Percentiles rank a stretch among this genome's conserved stretches.
Evolutionary conservation across 768 basidiomycete genomes (phyloP).

Genomic region (Cantharellus cinnabarinus): DNA sequence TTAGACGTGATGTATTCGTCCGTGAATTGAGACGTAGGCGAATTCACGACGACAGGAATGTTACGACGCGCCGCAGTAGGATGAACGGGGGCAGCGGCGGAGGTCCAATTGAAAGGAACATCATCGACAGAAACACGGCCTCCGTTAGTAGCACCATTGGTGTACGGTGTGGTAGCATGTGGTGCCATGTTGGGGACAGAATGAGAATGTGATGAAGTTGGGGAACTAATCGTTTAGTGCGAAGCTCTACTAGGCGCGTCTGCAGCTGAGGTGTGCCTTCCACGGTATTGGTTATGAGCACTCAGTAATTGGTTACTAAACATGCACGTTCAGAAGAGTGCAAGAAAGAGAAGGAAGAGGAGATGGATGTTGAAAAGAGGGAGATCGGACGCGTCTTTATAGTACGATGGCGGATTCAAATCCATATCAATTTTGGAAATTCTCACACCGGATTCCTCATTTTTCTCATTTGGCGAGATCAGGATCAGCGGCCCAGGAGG

Average conservation of each 20-base stretch:
- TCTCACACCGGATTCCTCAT: too few relatives aligned
- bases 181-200: background rate
- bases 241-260: background rate
- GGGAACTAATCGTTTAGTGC: background rate
- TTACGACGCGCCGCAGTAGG: constrained; percentile 70
- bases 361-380: background rate
- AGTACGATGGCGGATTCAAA: too few relatives aligned
- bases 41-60: constrained; percentile 57
- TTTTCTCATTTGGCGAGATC: too few relatives aligned
- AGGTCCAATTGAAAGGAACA: background rate
- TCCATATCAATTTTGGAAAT: too few relatives aligned
- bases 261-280: background rate
- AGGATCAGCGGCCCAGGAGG: too few relatives aligned
- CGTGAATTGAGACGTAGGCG: constrained; percentile 60
- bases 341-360: background rate
- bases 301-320: background rate
- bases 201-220: background rate
- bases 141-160: background rate
- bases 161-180: background rate
- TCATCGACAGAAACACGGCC: background rate
- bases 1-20: constrained; percentile 68
- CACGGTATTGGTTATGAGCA: background rate
- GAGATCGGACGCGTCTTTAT: background rate
- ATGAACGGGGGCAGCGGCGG: constrained; percentile 32
- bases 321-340: background rate